Base-by-base conservation (phyloP, 192 early-diverging fungal species). In the Backusella mclennaniae region DNA sequence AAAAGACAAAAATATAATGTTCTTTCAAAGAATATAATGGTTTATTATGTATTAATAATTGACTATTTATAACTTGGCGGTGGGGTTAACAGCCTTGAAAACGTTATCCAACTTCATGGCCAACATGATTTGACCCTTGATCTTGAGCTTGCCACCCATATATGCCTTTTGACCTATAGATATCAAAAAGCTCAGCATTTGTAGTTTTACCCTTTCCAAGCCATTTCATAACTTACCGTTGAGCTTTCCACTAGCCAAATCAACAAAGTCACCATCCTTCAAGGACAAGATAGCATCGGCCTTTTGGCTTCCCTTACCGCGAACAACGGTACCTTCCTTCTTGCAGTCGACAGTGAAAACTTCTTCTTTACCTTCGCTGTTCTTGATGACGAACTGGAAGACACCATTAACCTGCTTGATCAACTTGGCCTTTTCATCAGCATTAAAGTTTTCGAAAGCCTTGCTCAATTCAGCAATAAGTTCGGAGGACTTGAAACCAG, bases 111-210 rank as follows among this genome's bases (percentile, higher is more conserved):
- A 85, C 80, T 92, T 92, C 74, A 89, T 91, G 44, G 92, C 91
- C 67, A 94, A 81, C 88, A 91, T 91, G 73, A 93, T 85, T 73
- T 92, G 87, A 74, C 93, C 93, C 85, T 92, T 93, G 49, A 89
- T 81, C 84, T 98, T 98, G 80, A 94, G 88, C 85, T 98, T 97
- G 59, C 96, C 95, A 49, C 86, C 77, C 95, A 97, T 96, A 81
- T 96, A 97, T 42, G 95, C 90, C 83, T 94, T 93, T 90, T 98
- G 96, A 12, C 92, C 82, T 83, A 76, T 66, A 26, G 15, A 49
- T 49, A 49, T 7, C 33, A 36, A 41, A 59, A 69, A 46, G 11
- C 0, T 23, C 35, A 67, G 9, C 31, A 21, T 44, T 41, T 41
- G 29, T 2, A 14, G 19, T 71, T 71, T 39, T 41, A 29, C 11